Conservation (phyloP, 306 rosid species). For the Herpetospermum pedunculosum region DNA sequence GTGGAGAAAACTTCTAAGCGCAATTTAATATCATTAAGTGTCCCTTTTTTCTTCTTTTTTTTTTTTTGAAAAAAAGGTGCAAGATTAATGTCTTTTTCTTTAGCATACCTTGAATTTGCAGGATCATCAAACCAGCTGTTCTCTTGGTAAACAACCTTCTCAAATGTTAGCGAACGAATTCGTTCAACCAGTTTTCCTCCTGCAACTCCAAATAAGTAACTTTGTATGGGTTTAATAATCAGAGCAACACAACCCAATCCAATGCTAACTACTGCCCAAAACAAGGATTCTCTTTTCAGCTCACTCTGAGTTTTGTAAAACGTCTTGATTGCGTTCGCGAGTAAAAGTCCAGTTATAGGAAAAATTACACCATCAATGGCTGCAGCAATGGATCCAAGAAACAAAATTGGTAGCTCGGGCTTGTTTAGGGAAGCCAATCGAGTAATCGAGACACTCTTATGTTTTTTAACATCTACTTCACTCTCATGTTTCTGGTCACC, state of each 20-base stretch:
- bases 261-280: conserved; percentile 49
- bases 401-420: conserved; percentile 46
- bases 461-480: conserved; percentile 11
- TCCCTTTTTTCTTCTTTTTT: too few relatives aligned
- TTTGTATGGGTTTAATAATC: conserved; percentile 23
- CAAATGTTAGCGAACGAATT: conserved; percentile 58
- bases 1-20: background rate
- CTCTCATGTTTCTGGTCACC: background rate
- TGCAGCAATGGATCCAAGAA: conserved; percentile 57
- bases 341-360: conserved; percentile 53
- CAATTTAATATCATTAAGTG: too few relatives aligned
- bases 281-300: conserved; percentile 37
- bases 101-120: conserved; percentile 60
- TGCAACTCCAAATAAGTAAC: conserved; percentile 57
- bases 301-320: conserved; percentile 40
- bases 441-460: conserved; percentile 23
- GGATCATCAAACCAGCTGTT: conserved; percentile 80
- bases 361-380: conserved; percentile 39
- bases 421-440: conserved; percentile 50
- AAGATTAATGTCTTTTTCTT: too few relatives aligned
- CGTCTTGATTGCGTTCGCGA: conserved; percentile 42
- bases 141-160: conserved; percentile 64
- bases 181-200: conserved; percentile 65
- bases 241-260: conserved; percentile 18
- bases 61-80: too few relatives aligned